Conservation (phyloP, 129 eudicot species). For the Saposhnikovia divaricata region DNA sequence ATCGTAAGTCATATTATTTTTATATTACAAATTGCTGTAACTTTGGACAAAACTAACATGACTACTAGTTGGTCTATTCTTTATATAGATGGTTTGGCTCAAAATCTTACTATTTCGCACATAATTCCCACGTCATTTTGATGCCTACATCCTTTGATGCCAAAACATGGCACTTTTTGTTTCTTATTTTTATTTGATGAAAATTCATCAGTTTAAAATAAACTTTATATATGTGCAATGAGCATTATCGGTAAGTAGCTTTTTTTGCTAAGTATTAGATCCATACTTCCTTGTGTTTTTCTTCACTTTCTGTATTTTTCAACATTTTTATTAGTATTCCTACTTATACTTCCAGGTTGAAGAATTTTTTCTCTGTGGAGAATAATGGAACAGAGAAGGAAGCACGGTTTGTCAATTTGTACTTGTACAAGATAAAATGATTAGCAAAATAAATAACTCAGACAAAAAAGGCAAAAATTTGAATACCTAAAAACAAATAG, state of each 20-base stretch:
- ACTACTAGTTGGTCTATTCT: neutral
- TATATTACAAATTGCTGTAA: neutral
- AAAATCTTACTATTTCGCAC: slow-evolving; percentile 57
- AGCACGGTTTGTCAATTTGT: slow-evolving; percentile 62
- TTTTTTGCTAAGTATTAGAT: neutral
- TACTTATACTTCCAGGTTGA: slow-evolving; percentile 47
- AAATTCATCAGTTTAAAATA: no score
- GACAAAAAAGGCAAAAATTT: no score
- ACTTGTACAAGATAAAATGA: slow-evolving; percentile 50
- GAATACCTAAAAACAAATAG: no score
- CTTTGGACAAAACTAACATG: neutral
- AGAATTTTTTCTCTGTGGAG: slow-evolving; percentile 43
- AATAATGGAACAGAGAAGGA: slow-evolving; percentile 84
- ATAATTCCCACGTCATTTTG: slow-evolving; percentile 96
- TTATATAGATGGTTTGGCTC: no score
- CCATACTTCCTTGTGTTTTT: neutral
- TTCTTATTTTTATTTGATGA: no score
- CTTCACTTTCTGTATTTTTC: neutral
- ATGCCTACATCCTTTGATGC: slow-evolving; percentile 63
- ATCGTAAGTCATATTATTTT: neutral
- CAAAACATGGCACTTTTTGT: slow-evolving; percentile 35
- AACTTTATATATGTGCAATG: neutral
- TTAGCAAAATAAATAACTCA: no score
- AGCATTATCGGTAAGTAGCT: neutral
- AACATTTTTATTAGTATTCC: neutral